These are phyloP conservation scores for Sphagnum fallax DNA, from an alignment of 228 moss, liverwort and hornwort species.

Conservation along the genomic window DNA sequence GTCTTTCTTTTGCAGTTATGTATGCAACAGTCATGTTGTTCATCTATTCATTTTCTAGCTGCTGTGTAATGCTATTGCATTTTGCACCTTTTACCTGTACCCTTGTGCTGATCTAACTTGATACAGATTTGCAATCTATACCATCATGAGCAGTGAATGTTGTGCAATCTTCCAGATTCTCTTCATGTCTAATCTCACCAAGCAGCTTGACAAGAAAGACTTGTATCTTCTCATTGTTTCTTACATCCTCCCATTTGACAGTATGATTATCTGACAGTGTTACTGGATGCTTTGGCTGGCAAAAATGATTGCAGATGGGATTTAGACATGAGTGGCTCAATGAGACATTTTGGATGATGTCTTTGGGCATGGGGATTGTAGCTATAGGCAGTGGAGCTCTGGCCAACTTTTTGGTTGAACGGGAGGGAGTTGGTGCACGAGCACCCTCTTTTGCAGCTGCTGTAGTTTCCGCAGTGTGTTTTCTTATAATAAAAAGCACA, in stretches of 20 bases:
- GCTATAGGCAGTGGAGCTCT: constrained; percentile 73
- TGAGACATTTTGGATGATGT: constrained; percentile 88
- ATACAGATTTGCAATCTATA: too few relatives aligned
- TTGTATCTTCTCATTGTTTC: not conserved
- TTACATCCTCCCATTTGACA: not conserved
- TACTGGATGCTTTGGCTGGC: not conserved
- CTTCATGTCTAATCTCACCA: not conserved
- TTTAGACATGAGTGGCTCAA: constrained; percentile 89
- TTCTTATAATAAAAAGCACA: constrained; percentile 33
- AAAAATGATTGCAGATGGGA: constrained; percentile 44
- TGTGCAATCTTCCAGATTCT: too few relatives aligned
- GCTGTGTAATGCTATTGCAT: not conserved
- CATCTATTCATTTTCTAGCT: not conserved
- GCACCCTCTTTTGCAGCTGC: constrained; percentile 51
- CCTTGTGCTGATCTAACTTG: too few relatives aligned
- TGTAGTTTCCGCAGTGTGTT: constrained; percentile 31
- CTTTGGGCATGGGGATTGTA: constrained; percentile 53
- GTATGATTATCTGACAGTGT: not conserved
- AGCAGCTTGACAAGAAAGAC: not conserved
- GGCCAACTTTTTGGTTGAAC: constrained; percentile 50
- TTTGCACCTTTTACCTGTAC: not conserved
- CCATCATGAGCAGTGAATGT: too few relatives aligned
- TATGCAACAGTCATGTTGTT: not conserved
- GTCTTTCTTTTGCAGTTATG: not conserved
- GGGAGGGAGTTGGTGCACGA: constrained; percentile 46